These are phyloP conservation scores for Cryptococcus maquisensis DNA, from an alignment of 1,284 basidiomycete species.

Conservation along the genomic window DNA sequence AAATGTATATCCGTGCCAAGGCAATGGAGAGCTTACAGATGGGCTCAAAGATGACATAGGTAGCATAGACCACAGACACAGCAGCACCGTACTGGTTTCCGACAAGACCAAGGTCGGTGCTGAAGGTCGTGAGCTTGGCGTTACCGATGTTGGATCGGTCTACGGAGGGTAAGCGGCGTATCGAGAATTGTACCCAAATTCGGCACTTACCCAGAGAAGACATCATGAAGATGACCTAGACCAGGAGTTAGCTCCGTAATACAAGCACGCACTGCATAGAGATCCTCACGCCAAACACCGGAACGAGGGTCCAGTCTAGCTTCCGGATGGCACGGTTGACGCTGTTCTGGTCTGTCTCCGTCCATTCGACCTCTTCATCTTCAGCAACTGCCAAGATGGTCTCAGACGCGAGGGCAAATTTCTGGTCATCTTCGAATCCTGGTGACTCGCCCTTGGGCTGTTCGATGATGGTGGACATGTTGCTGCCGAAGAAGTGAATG, in stretches of 20 bases:
- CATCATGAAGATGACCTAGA: slow-evolving; percentile 5
- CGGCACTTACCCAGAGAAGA: background rate
- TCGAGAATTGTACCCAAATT: background rate
- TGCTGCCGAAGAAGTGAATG: background rate
- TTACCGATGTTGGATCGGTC: background rate
- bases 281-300: slow-evolving; percentile 4
- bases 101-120: background rate
- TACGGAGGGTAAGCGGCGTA: background rate
- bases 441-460: background rate
- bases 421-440: background rate
- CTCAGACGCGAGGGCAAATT: background rate
- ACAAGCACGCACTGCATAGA: background rate
- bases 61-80: slow-evolving; percentile 9
- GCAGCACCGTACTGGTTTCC: slow-evolving; percentile 6
- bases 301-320: slow-evolving; percentile 3
- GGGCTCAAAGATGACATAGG: slow-evolving; percentile 13
- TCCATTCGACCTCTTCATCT: background rate
- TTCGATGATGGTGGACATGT: background rate
- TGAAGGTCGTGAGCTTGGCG: background rate
- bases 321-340: slow-evolving; percentile 2
- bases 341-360: background rate
- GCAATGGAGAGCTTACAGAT: background rate
- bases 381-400: background rate
- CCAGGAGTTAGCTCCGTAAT: background rate
- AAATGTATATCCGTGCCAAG: background rate